Percentiles rank a stretch among this genome's conserved stretches.
These are phyloP conservation scores for Termitomyces heimii DNA, from an alignment of 768 basidiomycete genomes.

Conservation along the genomic window DNA sequence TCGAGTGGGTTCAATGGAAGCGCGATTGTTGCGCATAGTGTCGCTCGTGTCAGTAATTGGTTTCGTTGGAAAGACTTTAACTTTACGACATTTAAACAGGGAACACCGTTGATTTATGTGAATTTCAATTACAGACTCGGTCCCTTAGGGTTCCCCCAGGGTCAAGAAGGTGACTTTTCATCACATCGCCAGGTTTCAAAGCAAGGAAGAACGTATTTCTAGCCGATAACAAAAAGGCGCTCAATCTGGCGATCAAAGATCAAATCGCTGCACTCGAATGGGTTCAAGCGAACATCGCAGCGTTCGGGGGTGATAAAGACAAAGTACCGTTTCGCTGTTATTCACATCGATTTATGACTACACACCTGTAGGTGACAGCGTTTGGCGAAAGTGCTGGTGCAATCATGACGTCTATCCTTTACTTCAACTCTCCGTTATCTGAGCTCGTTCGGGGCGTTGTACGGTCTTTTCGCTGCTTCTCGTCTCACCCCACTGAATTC, in stretches of 20 bases:
- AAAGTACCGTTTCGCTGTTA: constrained; percentile 25
- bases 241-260: constrained; percentile 37
- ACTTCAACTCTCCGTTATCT: not conserved
- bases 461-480: constrained; percentile 7
- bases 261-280: constrained; percentile 33
- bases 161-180: constrained; percentile 19
- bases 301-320: constrained; percentile 50
- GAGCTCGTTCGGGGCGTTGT: constrained; percentile 23
- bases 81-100: constrained; percentile 10
- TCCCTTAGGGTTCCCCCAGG: constrained; percentile 41
- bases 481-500: not conserved
- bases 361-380: not conserved
- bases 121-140: constrained; percentile 46
- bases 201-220: not conserved
- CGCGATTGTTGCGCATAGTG: not conserved
- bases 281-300: constrained; percentile 49
- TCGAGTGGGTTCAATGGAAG: not conserved
- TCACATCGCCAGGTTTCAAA: not conserved
- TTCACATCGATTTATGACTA: no score
- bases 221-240: constrained; percentile 24
- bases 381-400: not conserved
- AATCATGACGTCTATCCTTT: not conserved
- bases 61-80: not conserved
- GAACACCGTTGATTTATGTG: constrained; percentile 40
- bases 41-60: not conserved